Conservation (phyloP, 2,329 filamentous ascomycete species). For the Hypoxylon rubiginosum region DNA sequence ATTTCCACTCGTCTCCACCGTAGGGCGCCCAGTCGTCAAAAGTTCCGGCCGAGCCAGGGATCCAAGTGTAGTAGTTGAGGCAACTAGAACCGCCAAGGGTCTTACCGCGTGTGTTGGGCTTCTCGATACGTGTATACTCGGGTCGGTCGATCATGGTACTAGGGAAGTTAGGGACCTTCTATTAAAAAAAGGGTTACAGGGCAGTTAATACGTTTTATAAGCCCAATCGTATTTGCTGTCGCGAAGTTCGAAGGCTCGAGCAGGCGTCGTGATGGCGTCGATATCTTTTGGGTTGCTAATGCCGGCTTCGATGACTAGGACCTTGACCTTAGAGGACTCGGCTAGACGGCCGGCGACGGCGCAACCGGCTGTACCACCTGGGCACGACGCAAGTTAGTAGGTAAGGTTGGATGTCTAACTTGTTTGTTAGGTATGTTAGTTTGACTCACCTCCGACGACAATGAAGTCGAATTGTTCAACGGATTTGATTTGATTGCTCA, state of each 20-base stretch:
- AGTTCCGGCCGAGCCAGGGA: constrained; percentile 68
- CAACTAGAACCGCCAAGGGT: constrained; percentile 69
- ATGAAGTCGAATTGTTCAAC: constrained; percentile 52
- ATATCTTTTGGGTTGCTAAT: constrained; percentile 62
- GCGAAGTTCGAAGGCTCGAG: constrained; percentile 66
- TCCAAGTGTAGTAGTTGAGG: constrained; percentile 75
- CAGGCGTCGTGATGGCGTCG: constrained; percentile 66
- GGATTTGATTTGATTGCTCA: constrained; percentile 34
- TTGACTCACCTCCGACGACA: constrained; percentile 42
- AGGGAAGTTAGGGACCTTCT: too few species aligned
- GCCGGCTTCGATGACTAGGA: constrained; percentile 64
- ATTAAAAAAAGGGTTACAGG: too few species aligned
- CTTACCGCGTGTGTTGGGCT: constrained; percentile 73
- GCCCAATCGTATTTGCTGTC: constrained; percentile 70
- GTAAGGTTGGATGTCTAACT: neutral
- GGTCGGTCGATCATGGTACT: constrained; percentile 69
- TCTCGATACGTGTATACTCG: constrained; percentile 72
- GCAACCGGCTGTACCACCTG: constrained; percentile 63
- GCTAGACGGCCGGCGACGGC: constrained; percentile 65
- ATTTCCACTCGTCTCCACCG: constrained; percentile 77
- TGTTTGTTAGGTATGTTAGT: neutral
- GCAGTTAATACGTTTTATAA: too few species aligned
- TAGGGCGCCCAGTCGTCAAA: constrained; percentile 79
- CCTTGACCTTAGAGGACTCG: constrained; percentile 61
- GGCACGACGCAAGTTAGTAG: constrained; percentile 1